These are phyloP conservation scores for Lactarius sanguifluus DNA, from an alignment of 768 basidiomycete species.

Conservation along the genomic window DNA sequence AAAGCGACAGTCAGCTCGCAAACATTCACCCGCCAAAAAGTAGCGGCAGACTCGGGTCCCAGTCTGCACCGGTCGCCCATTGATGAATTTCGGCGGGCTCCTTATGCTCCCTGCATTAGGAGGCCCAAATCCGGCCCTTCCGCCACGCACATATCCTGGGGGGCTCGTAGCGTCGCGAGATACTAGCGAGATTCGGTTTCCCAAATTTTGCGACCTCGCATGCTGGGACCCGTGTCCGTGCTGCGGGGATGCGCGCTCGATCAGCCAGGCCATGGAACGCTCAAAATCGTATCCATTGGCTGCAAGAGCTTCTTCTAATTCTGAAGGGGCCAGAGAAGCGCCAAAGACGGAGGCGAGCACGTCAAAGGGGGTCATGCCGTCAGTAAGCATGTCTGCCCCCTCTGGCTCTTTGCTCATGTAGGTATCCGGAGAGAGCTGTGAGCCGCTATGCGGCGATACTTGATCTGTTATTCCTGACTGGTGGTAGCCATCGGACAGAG, in stretches of 20 bases:
- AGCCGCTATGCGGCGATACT: constrained; percentile 18
- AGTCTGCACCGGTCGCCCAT: constrained; percentile 56
- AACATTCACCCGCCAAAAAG: constrained; percentile 94
- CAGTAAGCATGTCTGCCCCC: constrained; percentile 62
- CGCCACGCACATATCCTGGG: constrained; percentile 40
- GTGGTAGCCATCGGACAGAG: constrained; percentile 51
- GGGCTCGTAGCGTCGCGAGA: constrained; percentile 49
- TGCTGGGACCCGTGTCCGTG: constrained; percentile 40
- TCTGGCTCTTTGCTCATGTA: constrained; percentile 45
- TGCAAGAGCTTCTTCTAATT: constrained; percentile 90
- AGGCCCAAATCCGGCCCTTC: constrained; percentile 40
- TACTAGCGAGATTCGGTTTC: constrained; percentile 66
- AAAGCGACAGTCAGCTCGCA: constrained; percentile 95
- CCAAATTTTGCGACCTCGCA: constrained; percentile 58
- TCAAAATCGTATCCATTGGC: constrained; percentile 94
- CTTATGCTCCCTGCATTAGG: constrained; percentile 32
- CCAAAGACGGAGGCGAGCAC: constrained; percentile 94
- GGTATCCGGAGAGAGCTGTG: constrained; percentile 27
- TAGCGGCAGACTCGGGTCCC: constrained; percentile 91
- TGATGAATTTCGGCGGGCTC: constrained; percentile 42
- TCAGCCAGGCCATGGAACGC: constrained; percentile 89
- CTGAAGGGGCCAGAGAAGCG: constrained; percentile 81
- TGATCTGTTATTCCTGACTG: constrained; percentile 28
- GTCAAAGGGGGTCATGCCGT: constrained; percentile 97
- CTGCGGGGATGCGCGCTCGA: constrained; percentile 66